Conservation (phyloP, 129 eudicot species). For the Helianthus tuberosus region DNA sequence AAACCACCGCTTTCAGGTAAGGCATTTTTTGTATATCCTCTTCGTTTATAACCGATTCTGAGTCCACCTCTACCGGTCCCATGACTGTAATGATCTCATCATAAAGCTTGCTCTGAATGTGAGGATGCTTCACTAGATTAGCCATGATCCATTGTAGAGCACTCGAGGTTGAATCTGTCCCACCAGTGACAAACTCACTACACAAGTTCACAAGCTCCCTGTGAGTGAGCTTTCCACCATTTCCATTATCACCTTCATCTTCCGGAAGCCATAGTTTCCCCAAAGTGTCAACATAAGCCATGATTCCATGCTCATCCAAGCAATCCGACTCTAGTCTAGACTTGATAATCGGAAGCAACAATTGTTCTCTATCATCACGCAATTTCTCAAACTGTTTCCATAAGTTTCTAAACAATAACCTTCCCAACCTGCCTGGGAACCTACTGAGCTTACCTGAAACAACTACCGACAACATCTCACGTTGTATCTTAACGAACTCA, state of each 20-base stretch:
- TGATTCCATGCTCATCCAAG: background rate
- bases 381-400: constrained; percentile 21
- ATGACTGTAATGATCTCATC: constrained; percentile 48
- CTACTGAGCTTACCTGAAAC: background rate
- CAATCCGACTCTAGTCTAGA: constrained; percentile 6
- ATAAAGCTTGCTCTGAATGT: constrained; percentile 56
- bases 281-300: constrained; percentile 63
- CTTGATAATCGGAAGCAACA: constrained; percentile 20
- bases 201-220: constrained; percentile 51
- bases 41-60: constrained; percentile 33
- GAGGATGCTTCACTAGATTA: constrained; percentile 59
- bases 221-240: constrained; percentile 36
- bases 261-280: constrained; percentile 39
- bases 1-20: constrained; percentile 57
- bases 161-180: constrained; percentile 62
- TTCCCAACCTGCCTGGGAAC: constrained; percentile 17
- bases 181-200: constrained; percentile 57
- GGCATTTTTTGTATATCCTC: constrained; percentile 52
- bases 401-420: constrained; percentile 19
- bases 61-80: constrained; percentile 23
- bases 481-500: constrained; percentile 22
- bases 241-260: constrained; percentile 19
- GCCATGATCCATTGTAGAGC: constrained; percentile 80
- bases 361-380: background rate
- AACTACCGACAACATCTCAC: background rate